phyloP scores from a whole-genome alignment of 768 basidiomycete species.

The Kwoniella shandongensis region DNA sequence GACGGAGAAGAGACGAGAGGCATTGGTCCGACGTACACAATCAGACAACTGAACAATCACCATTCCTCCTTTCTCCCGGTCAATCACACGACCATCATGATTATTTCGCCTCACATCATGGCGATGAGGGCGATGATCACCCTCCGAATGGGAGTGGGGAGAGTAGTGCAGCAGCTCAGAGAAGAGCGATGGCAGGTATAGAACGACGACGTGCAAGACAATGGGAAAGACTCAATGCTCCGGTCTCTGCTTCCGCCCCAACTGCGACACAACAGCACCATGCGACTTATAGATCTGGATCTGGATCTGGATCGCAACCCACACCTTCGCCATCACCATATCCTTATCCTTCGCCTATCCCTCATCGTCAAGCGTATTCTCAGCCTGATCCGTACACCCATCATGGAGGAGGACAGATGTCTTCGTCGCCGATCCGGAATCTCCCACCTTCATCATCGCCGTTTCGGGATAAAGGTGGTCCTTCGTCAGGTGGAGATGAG shows the following conservation, averaged over 20 bases:
- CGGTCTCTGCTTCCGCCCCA: conserved; percentile 9
- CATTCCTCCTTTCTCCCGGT: neutral
- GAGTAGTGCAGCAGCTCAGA: conserved; percentile 18
- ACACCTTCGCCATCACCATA: conserved; percentile 7
- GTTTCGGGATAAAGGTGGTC: conserved; percentile 21
- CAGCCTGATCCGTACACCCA: conserved; percentile 25
- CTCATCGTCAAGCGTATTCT: conserved; percentile 8
- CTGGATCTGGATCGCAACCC: conserved; percentile 9
- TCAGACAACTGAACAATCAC: conserved; percentile 8
- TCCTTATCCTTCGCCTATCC: conserved; percentile 8
- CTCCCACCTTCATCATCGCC: conserved; percentile 34
- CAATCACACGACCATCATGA: neutral
- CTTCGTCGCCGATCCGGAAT: conserved; percentile 42
- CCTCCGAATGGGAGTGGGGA: conserved; percentile 8
- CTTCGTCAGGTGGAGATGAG: neutral
- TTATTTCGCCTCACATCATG: conserved; percentile 1
- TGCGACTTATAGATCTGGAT: too few species aligned
- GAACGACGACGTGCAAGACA: conserved; percentile 31
- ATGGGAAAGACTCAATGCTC: conserved; percentile 31
- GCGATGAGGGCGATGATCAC: neutral
- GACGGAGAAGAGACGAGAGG: conserved; percentile 26
- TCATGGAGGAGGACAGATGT: too few species aligned
- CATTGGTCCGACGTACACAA: neutral
- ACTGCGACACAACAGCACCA: neutral
- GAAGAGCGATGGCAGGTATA: conserved; percentile 19